Percentiles rank a stretch among this genome's conserved stretches.
Evolutionary conservation across 1,284 basidiomycete species (phyloP).

Genomic region (Puccinia triticina): DNA sequence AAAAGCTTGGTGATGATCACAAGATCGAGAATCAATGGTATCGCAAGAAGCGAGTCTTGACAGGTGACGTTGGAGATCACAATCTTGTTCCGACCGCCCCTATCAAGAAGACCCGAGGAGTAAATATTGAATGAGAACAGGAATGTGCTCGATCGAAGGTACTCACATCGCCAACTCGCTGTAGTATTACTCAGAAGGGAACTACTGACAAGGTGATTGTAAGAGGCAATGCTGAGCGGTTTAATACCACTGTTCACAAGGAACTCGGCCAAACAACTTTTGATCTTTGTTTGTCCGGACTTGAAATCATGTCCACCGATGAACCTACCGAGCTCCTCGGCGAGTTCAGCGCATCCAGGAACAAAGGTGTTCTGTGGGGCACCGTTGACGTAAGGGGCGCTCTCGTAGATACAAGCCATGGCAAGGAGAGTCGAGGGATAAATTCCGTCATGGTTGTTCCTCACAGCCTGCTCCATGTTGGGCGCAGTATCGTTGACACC

Average conservation of each 20-base stretch:
- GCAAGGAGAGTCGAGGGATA: slow-evolving; percentile 95
- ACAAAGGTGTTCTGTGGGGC: slow-evolving; percentile 99
- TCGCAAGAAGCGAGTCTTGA: slow-evolving; percentile 90
- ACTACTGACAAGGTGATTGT: slow-evolving; percentile 89
- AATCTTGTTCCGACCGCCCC: slow-evolving; percentile 48
- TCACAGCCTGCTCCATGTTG: slow-evolving; percentile 80
- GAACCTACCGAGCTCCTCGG: slow-evolving; percentile 85
- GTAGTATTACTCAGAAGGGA: slow-evolving; percentile 75
- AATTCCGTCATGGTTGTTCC: slow-evolving; percentile 82
- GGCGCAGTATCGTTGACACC: slow-evolving; percentile 95
- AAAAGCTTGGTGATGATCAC: slow-evolving; percentile 91
- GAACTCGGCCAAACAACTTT: slow-evolving; percentile 95
- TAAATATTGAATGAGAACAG: background rate
- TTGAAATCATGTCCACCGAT: slow-evolving; percentile 99
- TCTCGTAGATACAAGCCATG: slow-evolving; percentile 92
- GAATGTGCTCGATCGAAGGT: slow-evolving; percentile 55
- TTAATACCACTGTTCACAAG: slow-evolving; percentile 99
- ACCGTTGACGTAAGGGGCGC: slow-evolving; percentile 93
- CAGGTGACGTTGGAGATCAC: slow-evolving; percentile 53
- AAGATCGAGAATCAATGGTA: slow-evolving; percentile 91
- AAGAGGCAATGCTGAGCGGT: slow-evolving; percentile 91
- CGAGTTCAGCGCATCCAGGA: slow-evolving; percentile 88
- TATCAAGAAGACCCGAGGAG: background rate
- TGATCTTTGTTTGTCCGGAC: slow-evolving; percentile 59
- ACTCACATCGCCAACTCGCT: slow-evolving; percentile 73